Conservation (phyloP, 1,139 yeast species). For the Meyerozyma smithsonii region DNA sequence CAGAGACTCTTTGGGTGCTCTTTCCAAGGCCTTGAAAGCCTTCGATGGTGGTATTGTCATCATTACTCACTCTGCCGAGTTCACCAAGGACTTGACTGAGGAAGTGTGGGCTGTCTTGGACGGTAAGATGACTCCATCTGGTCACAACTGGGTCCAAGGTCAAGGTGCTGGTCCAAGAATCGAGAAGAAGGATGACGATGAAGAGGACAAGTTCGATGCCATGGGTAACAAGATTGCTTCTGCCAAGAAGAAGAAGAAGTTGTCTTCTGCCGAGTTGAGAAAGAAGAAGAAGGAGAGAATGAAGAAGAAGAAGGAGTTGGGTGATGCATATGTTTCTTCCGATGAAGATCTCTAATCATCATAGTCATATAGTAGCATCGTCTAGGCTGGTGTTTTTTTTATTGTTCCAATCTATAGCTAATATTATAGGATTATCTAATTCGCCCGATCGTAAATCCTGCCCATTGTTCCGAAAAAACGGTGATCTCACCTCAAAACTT, state of each 20-base stretch:
- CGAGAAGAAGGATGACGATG: slow-evolving; percentile 90
- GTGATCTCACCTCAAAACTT: neutral
- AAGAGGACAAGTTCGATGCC: slow-evolving; percentile 98
- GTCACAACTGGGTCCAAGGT: slow-evolving; percentile 99
- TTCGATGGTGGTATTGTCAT: slow-evolving; percentile 99
- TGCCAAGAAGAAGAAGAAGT: slow-evolving; percentile 95
- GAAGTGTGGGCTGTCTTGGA: slow-evolving; percentile 99
- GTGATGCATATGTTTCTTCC: slow-evolving; percentile 97
- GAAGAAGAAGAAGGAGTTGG: slow-evolving; percentile 99
- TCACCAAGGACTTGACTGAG: slow-evolving; percentile 98
- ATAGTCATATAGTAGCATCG: slow-evolving; percentile 2
- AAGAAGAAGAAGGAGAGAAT: slow-evolving; percentile 99
- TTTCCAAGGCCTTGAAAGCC: slow-evolving; percentile 96
- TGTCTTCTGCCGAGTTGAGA: slow-evolving; percentile 98
- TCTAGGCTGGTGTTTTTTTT: slow-evolving; percentile 2
- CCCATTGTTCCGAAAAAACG: neutral
- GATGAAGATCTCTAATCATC: slow-evolving; percentile 58
- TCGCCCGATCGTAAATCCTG: too few species aligned
- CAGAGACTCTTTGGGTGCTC: slow-evolving; percentile 99
- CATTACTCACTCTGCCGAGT: slow-evolving; percentile 99
- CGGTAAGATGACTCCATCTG: slow-evolving; percentile 99
- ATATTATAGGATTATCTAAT: slow-evolving; percentile 1
- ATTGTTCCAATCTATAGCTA: slow-evolving; percentile 3
- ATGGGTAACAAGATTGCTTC: slow-evolving; percentile 99
- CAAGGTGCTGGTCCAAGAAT: slow-evolving; percentile 99